These are phyloP conservation scores for Dactylellina parvicollis DNA, from an alignment of 2,329 filamentous ascomycete species.

Conservation along the genomic window DNA sequence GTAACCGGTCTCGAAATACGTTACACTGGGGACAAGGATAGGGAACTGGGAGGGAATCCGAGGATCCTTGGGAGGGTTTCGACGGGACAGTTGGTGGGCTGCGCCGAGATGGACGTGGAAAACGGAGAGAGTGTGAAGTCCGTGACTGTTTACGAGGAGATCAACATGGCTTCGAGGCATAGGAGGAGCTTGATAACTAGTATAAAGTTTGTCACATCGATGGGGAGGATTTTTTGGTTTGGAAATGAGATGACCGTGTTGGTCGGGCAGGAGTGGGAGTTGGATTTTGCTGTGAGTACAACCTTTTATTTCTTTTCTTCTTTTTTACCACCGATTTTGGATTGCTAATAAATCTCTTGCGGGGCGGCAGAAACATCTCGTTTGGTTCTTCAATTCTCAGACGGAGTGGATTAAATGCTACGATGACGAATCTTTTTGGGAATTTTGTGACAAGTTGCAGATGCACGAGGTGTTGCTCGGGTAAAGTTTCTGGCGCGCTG, in stretches of 20 bases:
- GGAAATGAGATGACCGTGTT: neutral
- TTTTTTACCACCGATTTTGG: neutral
- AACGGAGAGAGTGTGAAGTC: neutral
- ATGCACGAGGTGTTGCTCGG: no score
- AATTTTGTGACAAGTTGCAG: no score
- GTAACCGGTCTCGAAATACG: neutral
- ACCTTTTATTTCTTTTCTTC: neutral
- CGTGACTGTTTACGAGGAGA: neutral
- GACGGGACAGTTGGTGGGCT: neutral
- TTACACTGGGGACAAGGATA: neutral
- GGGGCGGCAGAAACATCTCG: neutral
- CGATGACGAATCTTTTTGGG: neutral
- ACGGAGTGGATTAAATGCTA: neutral
- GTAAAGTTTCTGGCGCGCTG: no score
- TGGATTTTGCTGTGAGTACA: neutral
- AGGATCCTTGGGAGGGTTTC: constrained; percentile 4
- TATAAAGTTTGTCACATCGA: neutral
- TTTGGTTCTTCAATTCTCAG: neutral
- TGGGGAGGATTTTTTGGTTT: neutral
- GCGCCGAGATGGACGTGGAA: neutral
- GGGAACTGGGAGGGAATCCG: neutral
- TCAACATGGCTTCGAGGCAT: neutral
- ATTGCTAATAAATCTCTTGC: neutral
- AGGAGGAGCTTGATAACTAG: neutral
- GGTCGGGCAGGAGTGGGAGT: neutral